phyloP scores from a whole-genome alignment of 2,329 filamentous ascomycete species.

The Zymoseptoria brevis region DNA sequence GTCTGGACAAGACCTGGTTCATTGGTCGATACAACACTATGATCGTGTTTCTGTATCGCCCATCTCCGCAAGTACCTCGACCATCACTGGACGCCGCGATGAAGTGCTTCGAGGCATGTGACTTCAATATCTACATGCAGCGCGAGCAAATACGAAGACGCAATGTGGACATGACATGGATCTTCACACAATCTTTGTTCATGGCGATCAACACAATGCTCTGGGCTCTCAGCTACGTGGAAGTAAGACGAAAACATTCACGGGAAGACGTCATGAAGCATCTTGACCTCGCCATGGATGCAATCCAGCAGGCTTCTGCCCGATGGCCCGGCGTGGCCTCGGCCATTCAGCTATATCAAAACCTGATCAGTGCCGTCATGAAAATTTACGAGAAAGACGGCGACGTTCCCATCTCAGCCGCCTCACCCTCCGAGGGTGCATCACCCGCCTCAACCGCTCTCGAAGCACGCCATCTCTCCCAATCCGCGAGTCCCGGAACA shows the following conservation, averaged over 20 bases:
- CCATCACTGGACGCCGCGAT: conserved; percentile 71
- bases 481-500: conserved; percentile 38
- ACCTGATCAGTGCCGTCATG: conserved; percentile 75
- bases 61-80: conserved; percentile 83
- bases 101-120: conserved; percentile 74
- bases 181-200: conserved; percentile 82
- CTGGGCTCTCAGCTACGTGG: conserved; percentile 82
- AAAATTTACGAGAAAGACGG: conserved; percentile 69
- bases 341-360: conserved; percentile 77
- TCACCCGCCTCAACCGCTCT: conserved; percentile 34
- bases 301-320: conserved; percentile 70
- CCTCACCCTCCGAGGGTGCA: conserved; percentile 38
- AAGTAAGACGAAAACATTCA: conserved; percentile 65
- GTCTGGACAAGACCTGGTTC: conserved; percentile 63
- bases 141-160: conserved; percentile 68
- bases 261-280: conserved; percentile 70
- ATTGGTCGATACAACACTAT: conserved; percentile 72
- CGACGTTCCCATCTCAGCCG: conserved; percentile 42
- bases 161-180: conserved; percentile 83
- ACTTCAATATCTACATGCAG: conserved; percentile 73
- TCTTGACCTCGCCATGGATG: conserved; percentile 66
- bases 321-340: conserved; percentile 87
- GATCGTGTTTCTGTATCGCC: conserved; percentile 78
- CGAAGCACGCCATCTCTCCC: conserved; percentile 37
- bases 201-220: conserved; percentile 87